These are phyloP conservation scores for Aspergillus niger DNA, from an alignment of 2,329 filamentous ascomycete genomes.

Conservation along the genomic window DNA sequence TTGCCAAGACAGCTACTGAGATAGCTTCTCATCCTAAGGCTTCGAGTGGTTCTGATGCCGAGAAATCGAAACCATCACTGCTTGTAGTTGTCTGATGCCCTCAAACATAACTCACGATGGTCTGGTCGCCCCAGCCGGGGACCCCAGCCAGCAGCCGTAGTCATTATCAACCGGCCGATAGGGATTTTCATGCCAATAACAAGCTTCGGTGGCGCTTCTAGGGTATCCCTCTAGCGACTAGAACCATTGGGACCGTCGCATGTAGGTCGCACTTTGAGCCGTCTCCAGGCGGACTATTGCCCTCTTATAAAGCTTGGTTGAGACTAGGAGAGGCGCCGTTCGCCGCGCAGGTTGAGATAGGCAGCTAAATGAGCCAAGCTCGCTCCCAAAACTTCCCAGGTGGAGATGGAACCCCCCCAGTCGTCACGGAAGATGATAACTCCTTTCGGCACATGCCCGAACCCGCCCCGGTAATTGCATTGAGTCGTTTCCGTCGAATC, in stretches of 20 bases:
- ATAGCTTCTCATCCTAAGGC: no score
- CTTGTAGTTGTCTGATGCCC: no score
- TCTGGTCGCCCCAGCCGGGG: background rate
- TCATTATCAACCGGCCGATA: background rate
- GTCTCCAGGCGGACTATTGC: constrained; percentile 1
- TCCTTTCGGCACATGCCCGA: constrained; percentile 1
- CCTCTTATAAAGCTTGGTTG: constrained; percentile 3
- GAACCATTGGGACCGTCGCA: background rate
- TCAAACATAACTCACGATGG: background rate
- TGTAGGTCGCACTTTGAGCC: background rate
- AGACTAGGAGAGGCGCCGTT: background rate
- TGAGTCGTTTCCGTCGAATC: background rate
- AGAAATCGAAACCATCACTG: no score
- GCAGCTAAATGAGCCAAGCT: background rate
- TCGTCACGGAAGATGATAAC: constrained; percentile 1
- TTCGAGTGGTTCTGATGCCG: no score
- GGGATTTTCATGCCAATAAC: background rate
- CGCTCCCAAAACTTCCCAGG: background rate
- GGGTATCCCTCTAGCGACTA: background rate
- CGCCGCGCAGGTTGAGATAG: no score
- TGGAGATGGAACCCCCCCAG: background rate
- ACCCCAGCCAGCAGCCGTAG: background rate
- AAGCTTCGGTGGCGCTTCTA: constrained; percentile 4
- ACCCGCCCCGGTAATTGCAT: constrained; percentile 1
- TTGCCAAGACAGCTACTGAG: no score